phyloP scores from a whole-genome alignment of 1,139 yeast genomes.

The Hemisphaericaspora xylanilytica region DNA sequence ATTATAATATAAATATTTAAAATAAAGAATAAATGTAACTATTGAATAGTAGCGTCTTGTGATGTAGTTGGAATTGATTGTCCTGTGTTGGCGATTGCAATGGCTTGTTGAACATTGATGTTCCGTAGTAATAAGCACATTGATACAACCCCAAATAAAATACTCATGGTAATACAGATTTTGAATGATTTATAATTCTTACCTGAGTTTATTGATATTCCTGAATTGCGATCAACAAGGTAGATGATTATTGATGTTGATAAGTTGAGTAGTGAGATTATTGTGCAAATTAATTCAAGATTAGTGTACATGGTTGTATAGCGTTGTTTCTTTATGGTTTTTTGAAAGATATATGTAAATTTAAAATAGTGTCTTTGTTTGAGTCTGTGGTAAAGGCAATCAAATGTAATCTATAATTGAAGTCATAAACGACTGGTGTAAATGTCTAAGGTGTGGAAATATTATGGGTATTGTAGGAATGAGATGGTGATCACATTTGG shows the following conservation, averaged over 20 bases:
- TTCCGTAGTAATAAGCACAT: conserved; percentile 13
- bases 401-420: conserved; percentile 2
- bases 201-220: conserved; percentile 21
- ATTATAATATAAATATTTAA: neutral
- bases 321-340: no score
- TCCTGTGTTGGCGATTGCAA: neutral
- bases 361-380: no score
- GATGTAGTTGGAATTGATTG: neutral
- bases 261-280: conserved; percentile 23
- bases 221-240: conserved; percentile 17
- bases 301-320: conserved; percentile 17
- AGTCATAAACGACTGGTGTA: neutral
- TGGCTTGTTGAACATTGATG: neutral
- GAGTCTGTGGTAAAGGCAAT: no score
- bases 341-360: no score
- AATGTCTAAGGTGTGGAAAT: neutral
- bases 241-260: conserved; percentile 21
- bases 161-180: conserved; percentile 23
- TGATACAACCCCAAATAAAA: conserved; percentile 22
- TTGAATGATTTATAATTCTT: conserved; percentile 22
- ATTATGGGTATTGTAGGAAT: no score
- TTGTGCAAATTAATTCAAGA: conserved; percentile 20
- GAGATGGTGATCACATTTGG: neutral
- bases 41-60: neutral
- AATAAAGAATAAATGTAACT: neutral